phyloP scores from a whole-genome alignment of 805 yeast genomes.

The Kazachstania kunashirensis region DNA sequence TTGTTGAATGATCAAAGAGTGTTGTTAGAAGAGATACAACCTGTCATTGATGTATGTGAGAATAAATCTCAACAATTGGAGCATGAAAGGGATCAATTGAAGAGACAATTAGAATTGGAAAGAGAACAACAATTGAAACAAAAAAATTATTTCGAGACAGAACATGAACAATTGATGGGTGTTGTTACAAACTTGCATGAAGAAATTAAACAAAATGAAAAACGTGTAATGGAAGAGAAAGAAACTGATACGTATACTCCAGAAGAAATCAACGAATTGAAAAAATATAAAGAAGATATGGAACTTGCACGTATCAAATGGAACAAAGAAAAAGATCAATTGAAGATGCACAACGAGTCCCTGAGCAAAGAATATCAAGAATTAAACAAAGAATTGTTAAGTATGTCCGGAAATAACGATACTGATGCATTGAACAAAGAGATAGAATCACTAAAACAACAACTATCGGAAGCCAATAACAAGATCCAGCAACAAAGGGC shows the following conservation, averaged over 20 bases:
- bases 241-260: neutral
- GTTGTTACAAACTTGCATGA: slow-evolving; percentile 27
- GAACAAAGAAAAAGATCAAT: slow-evolving; percentile 23
- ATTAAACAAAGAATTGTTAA: slow-evolving; percentile 20
- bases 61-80: slow-evolving; percentile 28
- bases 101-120: slow-evolving; percentile 19
- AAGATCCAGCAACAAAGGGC: slow-evolving; percentile 31
- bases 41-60: slow-evolving; percentile 25
- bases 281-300: slow-evolving; percentile 8
- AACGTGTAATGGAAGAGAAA: slow-evolving; percentile 6
- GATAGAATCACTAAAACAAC: slow-evolving; percentile 24
- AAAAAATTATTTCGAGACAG: slow-evolving; percentile 21
- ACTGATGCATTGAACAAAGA: slow-evolving; percentile 10
- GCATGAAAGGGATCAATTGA: slow-evolving; percentile 13
- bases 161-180: slow-evolving; percentile 25
- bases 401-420: slow-evolving; percentile 2
- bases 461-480: slow-evolving; percentile 21
- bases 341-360: slow-evolving; percentile 23
- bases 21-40: slow-evolving; percentile 26
- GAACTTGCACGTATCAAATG: slow-evolving; percentile 15
- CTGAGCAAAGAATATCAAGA: slow-evolving; percentile 21
- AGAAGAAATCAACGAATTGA: slow-evolving; percentile 9
- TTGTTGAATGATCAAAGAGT: slow-evolving; percentile 26
- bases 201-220: slow-evolving; percentile 27
- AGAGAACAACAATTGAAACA: slow-evolving; percentile 19